Base-by-base conservation (phyloP, 2,329 filamentous ascomycete species). In the Stemphylium lycopersici region DNA sequence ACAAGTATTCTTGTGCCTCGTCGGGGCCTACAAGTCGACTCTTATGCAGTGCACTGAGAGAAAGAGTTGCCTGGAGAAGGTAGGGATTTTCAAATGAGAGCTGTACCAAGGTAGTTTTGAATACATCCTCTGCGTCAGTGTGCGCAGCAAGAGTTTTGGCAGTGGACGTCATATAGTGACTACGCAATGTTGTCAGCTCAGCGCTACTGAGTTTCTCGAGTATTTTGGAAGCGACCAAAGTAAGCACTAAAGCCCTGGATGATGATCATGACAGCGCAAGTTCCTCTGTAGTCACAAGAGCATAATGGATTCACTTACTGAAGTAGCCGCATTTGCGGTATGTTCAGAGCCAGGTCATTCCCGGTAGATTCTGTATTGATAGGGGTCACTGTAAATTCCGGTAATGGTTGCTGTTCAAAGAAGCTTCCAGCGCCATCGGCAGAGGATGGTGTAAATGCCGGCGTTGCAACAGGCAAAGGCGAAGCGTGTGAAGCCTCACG, bases 1-100 rank as follows among this genome's bases (percentile, higher is more conserved):
- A 39, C 7, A 60, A 42, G 37, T 67, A 68, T 3, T 61, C 56
- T 12, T 43, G n/a, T 16, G 39, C 42, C 29, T 54, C 44, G 13
- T 18, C 39, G 15, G 38, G 45, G 5, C 32, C 50, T 44, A 76
- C 68, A 6, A 76, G 48, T 15, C 74, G 73, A 16, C 74, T 76
- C 12, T 79, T 59, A 48, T 81, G 79, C 16, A 81, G 66, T 6
- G 79, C 77, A 5, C 78, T 72, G 8, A 81, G 61, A 4, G 78
- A 78, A 4, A 80, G 67, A 10, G 80, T 65, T 26, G 72, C 74
- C 52, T 80, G 74, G 11, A 81, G 66, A n/a, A 81, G 66, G 39
- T 78, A 80, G 3, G 76, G 70, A 56, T 77, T 74, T 4, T 75
- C 69, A 43, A 79, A 76, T 1, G 76, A 76, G 24, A 75, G 57